Base-by-base conservation (phyloP, 495 filamentous ascomycete genomes). In the Tetracladium marchalianum region DNA sequence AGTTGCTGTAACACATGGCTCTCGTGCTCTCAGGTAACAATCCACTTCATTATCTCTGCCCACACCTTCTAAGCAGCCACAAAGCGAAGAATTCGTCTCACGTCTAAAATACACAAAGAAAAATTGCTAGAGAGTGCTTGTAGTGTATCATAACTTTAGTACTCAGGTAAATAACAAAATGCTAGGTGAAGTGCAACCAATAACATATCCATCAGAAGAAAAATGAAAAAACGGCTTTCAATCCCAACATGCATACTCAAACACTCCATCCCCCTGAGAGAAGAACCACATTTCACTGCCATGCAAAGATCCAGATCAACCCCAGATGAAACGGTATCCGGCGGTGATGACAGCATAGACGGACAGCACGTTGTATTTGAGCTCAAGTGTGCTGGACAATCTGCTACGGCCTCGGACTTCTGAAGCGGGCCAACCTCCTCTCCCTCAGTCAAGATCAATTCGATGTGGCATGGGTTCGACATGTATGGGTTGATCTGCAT, bases 391-490 rank as follows among this genome's bases (percentile, higher is more conserved):
- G 63, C 59, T 39, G 66, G 57, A 50, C 76, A 73, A 55, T 76
- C 70, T 43, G 73, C 75, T 56, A 79, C 73, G 35, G 74, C 65
- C 54, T 80, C 75, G 34, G 76, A 78, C 77, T 96, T 96, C 71
- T 87, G 77, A 52, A 95, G 82, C n/a, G n/a, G n/a, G n/a, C n/a
- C 22, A 52, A 84, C 76, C 77, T 99, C 92, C 61, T 88, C 80
- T 46, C 77, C 86, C 77, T 99, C 93, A 61, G 93, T 95, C 56
- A 99, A 81, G 82, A 99, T 97, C 49, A 97, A 73, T 76, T 99
- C 92, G 71, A 99, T 92, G 78, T 99, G 92, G 82, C 89, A 99
- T 52, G 92, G 92, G 78, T 95, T 93, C 47, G 87, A 95, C 93
- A 97, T 96, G 79, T 96, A 96, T 46, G 89, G 90, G 78, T 95